Evolutionary conservation across 2,329 filamentous ascomycete genomes (phyloP).

Genomic region (Gremmenia infestans): DNA sequence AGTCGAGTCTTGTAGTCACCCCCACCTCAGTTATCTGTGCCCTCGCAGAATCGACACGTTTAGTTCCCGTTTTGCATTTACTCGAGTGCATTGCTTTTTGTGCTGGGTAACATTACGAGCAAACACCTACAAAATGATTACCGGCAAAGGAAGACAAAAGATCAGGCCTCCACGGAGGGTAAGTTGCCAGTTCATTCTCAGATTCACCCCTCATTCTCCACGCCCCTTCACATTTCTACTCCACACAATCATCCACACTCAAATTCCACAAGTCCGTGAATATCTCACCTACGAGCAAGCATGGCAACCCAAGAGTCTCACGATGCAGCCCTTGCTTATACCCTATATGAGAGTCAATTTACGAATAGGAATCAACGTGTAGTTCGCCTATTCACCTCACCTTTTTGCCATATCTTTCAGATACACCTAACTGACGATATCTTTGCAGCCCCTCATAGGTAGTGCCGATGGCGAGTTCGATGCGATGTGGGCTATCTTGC

Average conservation of each 20-base stretch:
- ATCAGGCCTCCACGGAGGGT: slow-evolving; percentile 65
- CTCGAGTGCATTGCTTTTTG: not conserved
- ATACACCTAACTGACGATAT: not conserved
- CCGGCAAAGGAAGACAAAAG: slow-evolving; percentile 49
- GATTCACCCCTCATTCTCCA: slow-evolving; percentile 6
- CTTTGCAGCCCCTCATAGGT: slow-evolving; percentile 43
- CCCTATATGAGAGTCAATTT: not conserved
- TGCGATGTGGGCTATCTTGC: slow-evolving; percentile 73
- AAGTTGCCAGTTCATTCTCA: slow-evolving; percentile 33
- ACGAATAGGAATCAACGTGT: not conserved
- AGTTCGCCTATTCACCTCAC: not conserved
- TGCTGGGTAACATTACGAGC: not conserved
- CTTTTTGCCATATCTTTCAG: not conserved
- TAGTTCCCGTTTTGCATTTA: not conserved
- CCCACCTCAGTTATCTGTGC: slow-evolving; percentile 1
- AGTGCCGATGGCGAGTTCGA: slow-evolving; percentile 71
- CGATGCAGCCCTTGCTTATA: not conserved
- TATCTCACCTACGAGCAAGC: not conserved
- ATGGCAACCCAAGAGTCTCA: not conserved
- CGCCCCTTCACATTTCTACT: not conserved
- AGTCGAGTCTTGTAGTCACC: slow-evolving; percentile 1
- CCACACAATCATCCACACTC: not conserved
- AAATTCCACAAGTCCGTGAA: not conserved
- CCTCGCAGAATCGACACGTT: not conserved
- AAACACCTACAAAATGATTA: slow-evolving; percentile 38